Base-by-base conservation (phyloP, 2,329 filamentous ascomycete species). In the Phoma sp. region DNA sequence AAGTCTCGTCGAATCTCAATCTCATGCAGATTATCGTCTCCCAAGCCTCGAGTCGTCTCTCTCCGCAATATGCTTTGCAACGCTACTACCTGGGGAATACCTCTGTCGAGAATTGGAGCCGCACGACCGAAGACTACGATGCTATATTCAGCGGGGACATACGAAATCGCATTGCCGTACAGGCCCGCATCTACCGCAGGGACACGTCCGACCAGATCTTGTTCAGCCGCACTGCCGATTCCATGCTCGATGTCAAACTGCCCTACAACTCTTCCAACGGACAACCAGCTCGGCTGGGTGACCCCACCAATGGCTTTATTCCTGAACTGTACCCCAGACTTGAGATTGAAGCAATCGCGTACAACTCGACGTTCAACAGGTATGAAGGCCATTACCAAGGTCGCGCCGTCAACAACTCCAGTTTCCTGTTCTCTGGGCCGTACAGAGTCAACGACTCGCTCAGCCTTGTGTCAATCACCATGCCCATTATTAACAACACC, bases 401-500 rank as follows among this genome's bases (percentile, higher is more conserved):
- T 15, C 71, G 73, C 32, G 60, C 62, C 0, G 72, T 87, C 12
- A 76, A 78, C 34, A 60, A 66, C 15, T 73, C 73, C n/a, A 79
- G 77, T 5, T 86, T 86, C 1, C 78, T 96, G n/a, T 76, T 96
- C 1, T 81, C 95, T 0, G 93, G 93, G 0, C 92, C 92, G 0
- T 80, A 91, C 52, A 79, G 84, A 20, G 75, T 95, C 59, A 95
- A 96, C 69, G 77, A 84, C 37, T 85, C 86, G 0, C 90, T 89
- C 59, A 90, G 90, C 18, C 78, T 97, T 10, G 72, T 96, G 11
- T 96, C 92, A 2, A 79, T 96, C 53, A 96, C 92, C 0, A 77
- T 93, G 14, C 91, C 92, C 0, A 85, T 97, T 47, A 83, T 90
- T 55, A 87, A 89, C 69, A 89, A 87, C 60, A 80, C 81, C 2